These are phyloP conservation scores for Lablab purpureus DNA, from an alignment of 306 rosid species.

Conservation along the genomic window DNA sequence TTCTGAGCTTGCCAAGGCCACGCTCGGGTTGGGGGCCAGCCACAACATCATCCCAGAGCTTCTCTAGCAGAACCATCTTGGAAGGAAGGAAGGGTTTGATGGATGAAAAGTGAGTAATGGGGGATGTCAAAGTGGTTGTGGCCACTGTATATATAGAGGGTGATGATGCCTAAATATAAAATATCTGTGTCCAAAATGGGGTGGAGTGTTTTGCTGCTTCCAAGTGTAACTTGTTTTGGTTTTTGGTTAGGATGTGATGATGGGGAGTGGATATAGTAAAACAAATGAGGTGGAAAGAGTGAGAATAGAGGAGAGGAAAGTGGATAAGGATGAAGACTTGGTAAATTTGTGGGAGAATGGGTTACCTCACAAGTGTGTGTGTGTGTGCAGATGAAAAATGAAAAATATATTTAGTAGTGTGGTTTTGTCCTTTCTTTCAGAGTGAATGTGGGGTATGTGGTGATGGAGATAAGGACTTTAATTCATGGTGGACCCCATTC, in stretches of 20 bases:
- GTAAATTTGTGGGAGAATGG: constrained; percentile 11
- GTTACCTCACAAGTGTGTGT: constrained; percentile 43
- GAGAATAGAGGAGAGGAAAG: not conserved
- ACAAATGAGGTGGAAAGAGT: constrained; percentile 15
- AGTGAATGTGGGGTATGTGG: constrained; percentile 3
- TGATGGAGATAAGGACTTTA: constrained; percentile 7
- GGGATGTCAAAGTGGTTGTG: not conserved
- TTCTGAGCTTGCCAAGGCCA: constrained; percentile 82
- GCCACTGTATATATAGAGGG: constrained; percentile 40
- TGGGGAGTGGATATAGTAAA: constrained; percentile 38
- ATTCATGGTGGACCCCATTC: constrained; percentile 31
- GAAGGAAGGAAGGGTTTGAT: not conserved
- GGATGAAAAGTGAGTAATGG: not conserved
- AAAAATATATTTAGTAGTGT: not conserved
- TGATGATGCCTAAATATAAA: constrained; percentile 30
- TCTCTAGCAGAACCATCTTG: constrained; percentile 79
- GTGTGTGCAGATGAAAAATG: too few relatives aligned
- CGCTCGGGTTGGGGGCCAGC: constrained; percentile 92
- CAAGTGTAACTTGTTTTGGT: constrained; percentile 32
- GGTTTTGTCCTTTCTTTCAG: constrained; percentile 56
- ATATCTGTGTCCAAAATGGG: constrained; percentile 45
- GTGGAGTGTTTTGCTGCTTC: constrained; percentile 16
- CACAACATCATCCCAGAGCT: constrained; percentile 85
- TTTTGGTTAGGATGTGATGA: not conserved
- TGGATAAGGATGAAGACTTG: constrained; percentile 69